Conservation (phyloP, 768 basidiomycete species). For the Mycena galopus region DNA sequence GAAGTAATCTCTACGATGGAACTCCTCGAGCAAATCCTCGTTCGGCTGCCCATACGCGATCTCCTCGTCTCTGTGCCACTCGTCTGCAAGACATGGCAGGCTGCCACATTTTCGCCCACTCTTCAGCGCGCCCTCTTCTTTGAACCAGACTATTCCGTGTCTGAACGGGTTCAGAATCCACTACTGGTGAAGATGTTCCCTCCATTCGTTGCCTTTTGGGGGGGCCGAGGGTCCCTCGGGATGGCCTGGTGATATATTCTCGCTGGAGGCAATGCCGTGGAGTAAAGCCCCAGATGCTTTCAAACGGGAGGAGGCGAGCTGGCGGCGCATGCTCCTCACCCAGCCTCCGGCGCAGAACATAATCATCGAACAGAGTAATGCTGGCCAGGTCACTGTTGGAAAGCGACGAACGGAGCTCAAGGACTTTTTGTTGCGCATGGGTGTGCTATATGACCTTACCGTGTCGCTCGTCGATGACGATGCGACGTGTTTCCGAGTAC, state of each 20-base stretch:
- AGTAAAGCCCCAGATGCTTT: background rate
- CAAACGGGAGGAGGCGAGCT: background rate
- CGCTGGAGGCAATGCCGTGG: background rate
- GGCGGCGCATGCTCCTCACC: background rate
- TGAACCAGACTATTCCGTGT: background rate
- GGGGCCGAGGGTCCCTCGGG: background rate
- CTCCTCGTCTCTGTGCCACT: background rate
- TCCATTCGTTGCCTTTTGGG: background rate
- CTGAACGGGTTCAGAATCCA: background rate
- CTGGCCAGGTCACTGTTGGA: background rate
- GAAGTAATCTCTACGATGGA: background rate
- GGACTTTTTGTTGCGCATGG: constrained; percentile 2
- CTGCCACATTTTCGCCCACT: background rate
- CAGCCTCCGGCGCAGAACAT: background rate
- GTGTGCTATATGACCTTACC: background rate
- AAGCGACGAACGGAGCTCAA: background rate
- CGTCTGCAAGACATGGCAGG: background rate
- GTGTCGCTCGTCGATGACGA: constrained; percentile 5
- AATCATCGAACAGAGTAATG: background rate
- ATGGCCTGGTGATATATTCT: background rate
- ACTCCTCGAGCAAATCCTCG: background rate
- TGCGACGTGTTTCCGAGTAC: background rate
- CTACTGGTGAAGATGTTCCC: background rate
- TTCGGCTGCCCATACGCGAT: background rate
- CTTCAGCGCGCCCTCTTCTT: constrained; percentile 1